Base-by-base conservation (phyloP, 2,329 filamentous ascomycete genomes). In the Penicillium decumbens region DNA sequence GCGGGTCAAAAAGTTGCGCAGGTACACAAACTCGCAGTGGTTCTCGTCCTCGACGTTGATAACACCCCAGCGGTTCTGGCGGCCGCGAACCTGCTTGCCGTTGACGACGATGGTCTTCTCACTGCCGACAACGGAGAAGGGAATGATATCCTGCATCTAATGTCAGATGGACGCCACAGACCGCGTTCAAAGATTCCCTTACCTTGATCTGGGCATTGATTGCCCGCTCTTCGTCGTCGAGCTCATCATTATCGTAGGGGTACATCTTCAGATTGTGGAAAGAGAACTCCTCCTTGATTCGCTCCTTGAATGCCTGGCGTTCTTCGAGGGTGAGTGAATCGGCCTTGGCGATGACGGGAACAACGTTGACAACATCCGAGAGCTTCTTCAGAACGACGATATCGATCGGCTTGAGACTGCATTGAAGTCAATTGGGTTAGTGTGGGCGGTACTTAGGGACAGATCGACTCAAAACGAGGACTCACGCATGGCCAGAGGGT, bases 211-310 rank as follows among this genome's bases (percentile, higher is more conserved):
- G 88, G 51, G 83, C 84, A 77, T 97, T 97, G 75, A 95, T 80
- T 54, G 85, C 85, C 65, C 89, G 87, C 79, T 98, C 93, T 79
- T 98, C 93, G 58, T 93, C 88, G 69, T 98, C 93, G 64, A 97
- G 87, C 80, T 98, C 93, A 66, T 98, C 93, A 71, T 96, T 97
- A 74, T 98, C 93, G 74, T 98, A 98, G 53, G 93, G 93, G 80
- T 95, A 98, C 93, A 98, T 98, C 81, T 95, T 92, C 68, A 98
- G 83, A 81, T 97, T 97, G 83, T 98, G 93, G 87, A 98, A 98
- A 51, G 88, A 80, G 72, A 98, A 98, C 75, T 98, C 93, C 80
- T 97, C 93, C 87, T 95, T 96, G 80, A 98, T 98, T 72, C 87
- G 84, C 78, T 96, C 89, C 84, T 98, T 98, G 84, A 98, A 98